phyloP scores from a whole-genome alignment of 2,329 filamentous ascomycete species.

The Lachnellula subtilissima region DNA sequence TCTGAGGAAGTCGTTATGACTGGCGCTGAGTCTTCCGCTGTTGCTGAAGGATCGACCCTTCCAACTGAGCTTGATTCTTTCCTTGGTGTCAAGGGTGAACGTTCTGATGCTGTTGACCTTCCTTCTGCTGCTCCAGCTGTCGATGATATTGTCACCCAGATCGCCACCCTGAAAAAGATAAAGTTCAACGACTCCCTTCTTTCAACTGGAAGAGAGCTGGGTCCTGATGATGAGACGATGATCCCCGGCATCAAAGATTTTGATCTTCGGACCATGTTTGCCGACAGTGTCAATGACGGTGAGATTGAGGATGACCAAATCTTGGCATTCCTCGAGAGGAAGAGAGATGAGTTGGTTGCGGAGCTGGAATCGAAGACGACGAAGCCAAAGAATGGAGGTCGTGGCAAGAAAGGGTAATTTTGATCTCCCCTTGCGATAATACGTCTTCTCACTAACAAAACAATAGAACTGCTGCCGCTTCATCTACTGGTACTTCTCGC shows the following conservation, averaged over 20 bases:
- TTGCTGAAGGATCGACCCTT: neutral
- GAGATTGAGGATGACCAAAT: neutral
- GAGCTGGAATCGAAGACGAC: neutral
- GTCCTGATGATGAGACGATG: neutral
- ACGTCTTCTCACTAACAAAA: neutral
- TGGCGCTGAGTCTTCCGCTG: neutral
- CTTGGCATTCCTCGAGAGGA: neutral
- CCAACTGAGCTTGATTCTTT: neutral
- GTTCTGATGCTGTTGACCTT: constrained; percentile 1
- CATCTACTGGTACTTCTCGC: constrained; percentile 1
- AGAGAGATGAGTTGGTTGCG: neutral
- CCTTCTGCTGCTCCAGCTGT: neutral
- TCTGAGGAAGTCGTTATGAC: neutral
- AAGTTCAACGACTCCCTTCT: neutral
- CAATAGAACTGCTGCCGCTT: neutral
- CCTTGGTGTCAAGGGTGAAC: constrained; percentile 3
- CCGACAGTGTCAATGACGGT: neutral
- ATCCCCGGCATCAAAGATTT: neutral
- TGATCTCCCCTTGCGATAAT: neutral
- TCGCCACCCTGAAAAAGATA: neutral
- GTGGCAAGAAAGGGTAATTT: constrained; percentile 9
- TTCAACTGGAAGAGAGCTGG: neutral
- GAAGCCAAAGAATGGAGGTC: constrained; percentile 1
- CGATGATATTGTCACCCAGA: neutral
- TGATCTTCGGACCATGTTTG: neutral